Evolutionary conservation across 2,329 filamentous ascomycete species (phyloP).

Genomic region (Leptographium radiaticola): DNA sequence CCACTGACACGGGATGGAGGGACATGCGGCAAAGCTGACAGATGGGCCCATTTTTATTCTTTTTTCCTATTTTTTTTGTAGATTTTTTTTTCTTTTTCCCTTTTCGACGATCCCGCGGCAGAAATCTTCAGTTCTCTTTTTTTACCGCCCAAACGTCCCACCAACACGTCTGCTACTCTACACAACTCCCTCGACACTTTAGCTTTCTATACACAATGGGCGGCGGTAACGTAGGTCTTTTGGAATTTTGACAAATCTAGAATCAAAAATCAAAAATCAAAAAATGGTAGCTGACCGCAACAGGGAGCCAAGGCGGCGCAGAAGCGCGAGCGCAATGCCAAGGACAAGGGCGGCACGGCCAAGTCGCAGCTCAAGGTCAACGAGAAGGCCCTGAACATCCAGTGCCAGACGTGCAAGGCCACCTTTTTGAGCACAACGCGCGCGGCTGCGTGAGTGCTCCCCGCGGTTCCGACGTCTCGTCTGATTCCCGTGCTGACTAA

Average conservation of each 20-base stretch:
- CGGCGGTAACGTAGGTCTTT: slow-evolving; percentile 19
- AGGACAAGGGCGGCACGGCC: slow-evolving; percentile 37
- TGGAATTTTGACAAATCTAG: not conserved
- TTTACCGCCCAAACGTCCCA: too few species aligned
- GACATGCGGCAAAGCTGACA: too few species aligned
- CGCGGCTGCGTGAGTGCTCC: slow-evolving; percentile 53
- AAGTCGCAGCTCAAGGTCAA: slow-evolving; percentile 63
- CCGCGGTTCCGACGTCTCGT: too few species aligned
- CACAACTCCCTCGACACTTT: not conserved
- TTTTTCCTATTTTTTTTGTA: too few species aligned
- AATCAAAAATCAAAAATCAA: not conserved
- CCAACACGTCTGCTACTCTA: not conserved
- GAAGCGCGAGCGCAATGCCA: slow-evolving; percentile 60
- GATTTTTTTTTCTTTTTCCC: too few species aligned
- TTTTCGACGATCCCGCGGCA: too few species aligned
- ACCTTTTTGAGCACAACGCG: slow-evolving; percentile 70
- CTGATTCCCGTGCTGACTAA: slow-evolving; percentile 9
- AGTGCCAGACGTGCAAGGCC: slow-evolving; percentile 64
- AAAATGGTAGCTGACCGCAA: not conserved
- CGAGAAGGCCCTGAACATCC: slow-evolving; percentile 59
- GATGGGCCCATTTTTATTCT: too few species aligned
- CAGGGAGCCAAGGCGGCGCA: slow-evolving; percentile 31
- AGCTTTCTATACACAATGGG: slow-evolving; percentile 15
- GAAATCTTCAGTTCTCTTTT: too few species aligned
- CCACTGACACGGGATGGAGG: too few species aligned